Conservation (phyloP, 2,329 filamentous ascomycete species). For the Rhynchosporium graminicola region DNA sequence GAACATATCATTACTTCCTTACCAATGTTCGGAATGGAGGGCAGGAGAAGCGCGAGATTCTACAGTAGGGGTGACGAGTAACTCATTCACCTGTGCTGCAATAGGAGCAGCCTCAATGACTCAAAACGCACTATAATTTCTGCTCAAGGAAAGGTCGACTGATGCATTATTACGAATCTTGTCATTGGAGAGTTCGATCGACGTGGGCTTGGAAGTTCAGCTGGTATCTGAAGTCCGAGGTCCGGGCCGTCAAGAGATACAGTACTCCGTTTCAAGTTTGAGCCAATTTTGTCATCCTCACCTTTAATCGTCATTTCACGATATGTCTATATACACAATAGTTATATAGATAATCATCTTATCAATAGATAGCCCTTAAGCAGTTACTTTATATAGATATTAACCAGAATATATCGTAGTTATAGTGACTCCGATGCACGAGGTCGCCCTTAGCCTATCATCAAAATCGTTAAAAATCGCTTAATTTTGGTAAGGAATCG, state of each 20-base stretch:
- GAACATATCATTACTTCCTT: conserved; percentile 16
- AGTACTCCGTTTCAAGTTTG: too few species aligned
- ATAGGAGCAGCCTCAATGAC: conserved; percentile 9
- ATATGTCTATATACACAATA: too few species aligned
- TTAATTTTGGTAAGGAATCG: too few species aligned
- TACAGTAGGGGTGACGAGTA: neutral
- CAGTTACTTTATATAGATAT: too few species aligned
- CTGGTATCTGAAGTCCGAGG: conserved; percentile 1
- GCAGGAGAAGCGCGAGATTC: neutral
- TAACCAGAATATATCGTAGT: too few species aligned
- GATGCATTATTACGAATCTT: neutral
- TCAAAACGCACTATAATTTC: conserved; percentile 16
- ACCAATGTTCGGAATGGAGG: conserved; percentile 1
- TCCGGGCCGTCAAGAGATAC: neutral
- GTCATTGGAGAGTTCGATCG: conserved; percentile 1
- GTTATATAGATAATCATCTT: too few species aligned
- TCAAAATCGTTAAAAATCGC: too few species aligned
- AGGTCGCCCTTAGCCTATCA: too few species aligned
- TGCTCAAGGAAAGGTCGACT: conserved; percentile 7
- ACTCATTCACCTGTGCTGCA: neutral
- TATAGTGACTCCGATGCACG: too few species aligned
- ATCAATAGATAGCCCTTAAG: too few species aligned
- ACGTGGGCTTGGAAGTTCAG: neutral
- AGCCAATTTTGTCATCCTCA: too few species aligned
- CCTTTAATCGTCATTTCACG: too few species aligned